Conservation (phyloP, 805 yeast genomes). For the Candida ipomoeae region DNA sequence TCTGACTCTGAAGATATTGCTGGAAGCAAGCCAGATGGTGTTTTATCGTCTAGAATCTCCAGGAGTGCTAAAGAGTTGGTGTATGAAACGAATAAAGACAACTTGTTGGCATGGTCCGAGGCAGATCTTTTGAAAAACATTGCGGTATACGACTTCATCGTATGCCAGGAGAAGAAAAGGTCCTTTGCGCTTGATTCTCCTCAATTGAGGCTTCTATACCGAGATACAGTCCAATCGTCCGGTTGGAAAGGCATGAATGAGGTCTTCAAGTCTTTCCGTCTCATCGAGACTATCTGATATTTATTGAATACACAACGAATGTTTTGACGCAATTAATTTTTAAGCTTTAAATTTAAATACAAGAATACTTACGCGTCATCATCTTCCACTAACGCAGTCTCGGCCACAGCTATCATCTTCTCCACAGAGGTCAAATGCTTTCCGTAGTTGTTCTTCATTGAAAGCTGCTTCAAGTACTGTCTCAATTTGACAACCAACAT, state of each 20-base stretch:
- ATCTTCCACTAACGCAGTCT: slow-evolving; percentile 42
- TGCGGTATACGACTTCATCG: slow-evolving; percentile 12
- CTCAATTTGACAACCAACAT: slow-evolving; percentile 69
- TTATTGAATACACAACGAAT: neutral
- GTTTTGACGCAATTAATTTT: too few relatives aligned
- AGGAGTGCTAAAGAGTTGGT: slow-evolving; percentile 1
- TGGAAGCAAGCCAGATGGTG: slow-evolving; percentile 3
- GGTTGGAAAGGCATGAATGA: slow-evolving; percentile 7
- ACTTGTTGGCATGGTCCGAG: slow-evolving; percentile 14
- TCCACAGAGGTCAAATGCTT: slow-evolving; percentile 83
- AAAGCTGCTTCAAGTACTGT: slow-evolving; percentile 72
- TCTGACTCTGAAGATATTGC: slow-evolving; percentile 13
- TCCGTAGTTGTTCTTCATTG: slow-evolving; percentile 61
- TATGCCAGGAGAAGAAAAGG: slow-evolving; percentile 4
- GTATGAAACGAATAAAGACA: slow-evolving; percentile 1
- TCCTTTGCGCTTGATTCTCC: slow-evolving; percentile 10
- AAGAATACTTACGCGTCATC: slow-evolving; percentile 15
- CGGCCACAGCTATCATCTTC: slow-evolving; percentile 58
- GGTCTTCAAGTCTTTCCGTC: slow-evolving; percentile 1
- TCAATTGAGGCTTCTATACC: slow-evolving; percentile 9
- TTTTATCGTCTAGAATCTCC: slow-evolving; percentile 3
- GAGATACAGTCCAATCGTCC: slow-evolving; percentile 2
- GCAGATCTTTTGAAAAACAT: slow-evolving; percentile 11
- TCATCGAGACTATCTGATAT: slow-evolving; percentile 1
- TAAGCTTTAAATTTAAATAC: neutral